A percentile compares a stretch with the other conserved stretches of the same genome.
These are phyloP conservation scores for Corchorus olitorius DNA, from an alignment of 345 rosid genomes.

Conservation along the genomic window DNA sequence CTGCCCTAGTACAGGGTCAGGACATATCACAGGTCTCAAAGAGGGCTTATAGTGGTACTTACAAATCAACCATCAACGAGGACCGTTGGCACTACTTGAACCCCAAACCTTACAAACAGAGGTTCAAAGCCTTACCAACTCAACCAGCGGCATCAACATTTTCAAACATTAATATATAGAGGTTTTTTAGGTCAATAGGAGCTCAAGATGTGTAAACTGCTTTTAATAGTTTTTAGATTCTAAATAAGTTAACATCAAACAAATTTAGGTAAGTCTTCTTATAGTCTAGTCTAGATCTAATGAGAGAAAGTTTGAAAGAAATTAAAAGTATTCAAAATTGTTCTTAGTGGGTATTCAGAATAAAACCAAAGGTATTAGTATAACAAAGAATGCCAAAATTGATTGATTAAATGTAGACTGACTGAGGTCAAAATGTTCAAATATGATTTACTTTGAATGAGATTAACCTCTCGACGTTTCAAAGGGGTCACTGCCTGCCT, in stretches of 20 bases:
- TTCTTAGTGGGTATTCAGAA: not conserved
- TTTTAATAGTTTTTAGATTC: not conserved
- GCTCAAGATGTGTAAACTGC: too few relatives aligned
- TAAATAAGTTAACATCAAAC: not conserved
- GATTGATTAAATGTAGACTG: not conserved
- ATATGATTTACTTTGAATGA: conserved; percentile 12
- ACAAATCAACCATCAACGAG: too few relatives aligned
- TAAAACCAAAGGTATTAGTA: not conserved
- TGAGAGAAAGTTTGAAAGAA: not conserved
- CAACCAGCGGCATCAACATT: too few relatives aligned
- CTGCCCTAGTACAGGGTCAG: too few relatives aligned
- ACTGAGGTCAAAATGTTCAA: conserved; percentile 11
- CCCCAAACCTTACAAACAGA: too few relatives aligned
- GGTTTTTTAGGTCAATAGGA: too few relatives aligned
- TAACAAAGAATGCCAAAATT: not conserved
- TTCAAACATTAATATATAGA: too few relatives aligned
- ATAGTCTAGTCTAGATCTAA: not conserved
- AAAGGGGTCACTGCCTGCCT: not conserved
- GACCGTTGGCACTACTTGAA: too few relatives aligned
- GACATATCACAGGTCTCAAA: too few relatives aligned
- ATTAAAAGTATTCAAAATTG: not conserved
- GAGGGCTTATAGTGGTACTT: too few relatives aligned
- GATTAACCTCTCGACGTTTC: not conserved
- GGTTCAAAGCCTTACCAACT: too few relatives aligned
- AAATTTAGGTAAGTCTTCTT: conserved; percentile 1